Conservation (phyloP, 2,329 filamentous ascomycete species). For the Penicillium brasilianum region DNA sequence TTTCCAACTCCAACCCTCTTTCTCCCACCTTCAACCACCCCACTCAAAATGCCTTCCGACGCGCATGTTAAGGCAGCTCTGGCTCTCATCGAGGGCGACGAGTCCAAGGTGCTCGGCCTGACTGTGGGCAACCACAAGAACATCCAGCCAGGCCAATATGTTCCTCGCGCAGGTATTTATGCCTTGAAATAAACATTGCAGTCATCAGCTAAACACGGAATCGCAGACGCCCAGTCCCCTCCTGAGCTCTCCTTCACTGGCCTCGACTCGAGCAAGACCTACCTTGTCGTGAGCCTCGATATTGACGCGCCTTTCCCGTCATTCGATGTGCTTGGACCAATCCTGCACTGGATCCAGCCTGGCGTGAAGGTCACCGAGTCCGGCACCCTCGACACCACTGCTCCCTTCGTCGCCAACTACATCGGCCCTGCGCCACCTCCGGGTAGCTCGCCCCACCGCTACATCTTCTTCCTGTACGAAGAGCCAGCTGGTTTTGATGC, state of each 20-base stretch:
- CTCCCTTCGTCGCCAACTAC: slow-evolving; percentile 44
- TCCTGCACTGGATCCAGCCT: slow-evolving; percentile 42
- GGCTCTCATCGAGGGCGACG: slow-evolving; percentile 37
- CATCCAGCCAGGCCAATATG: slow-evolving; percentile 38
- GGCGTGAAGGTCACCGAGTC: slow-evolving; percentile 25
- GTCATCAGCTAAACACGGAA: not conserved
- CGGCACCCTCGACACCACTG: slow-evolving; percentile 16
- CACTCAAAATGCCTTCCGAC: slow-evolving; percentile 23
- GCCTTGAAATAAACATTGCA: not conserved
- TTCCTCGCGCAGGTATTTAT: slow-evolving; percentile 38
- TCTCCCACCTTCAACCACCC: not conserved
- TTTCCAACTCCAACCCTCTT: no score
- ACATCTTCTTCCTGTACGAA: slow-evolving; percentile 57
- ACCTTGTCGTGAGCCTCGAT: slow-evolving; percentile 36
- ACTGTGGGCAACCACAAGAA: slow-evolving; percentile 32
- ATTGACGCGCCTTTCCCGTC: slow-evolving; percentile 41
- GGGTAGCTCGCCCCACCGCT: slow-evolving; percentile 54
- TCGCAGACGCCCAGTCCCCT: slow-evolving; percentile 28
- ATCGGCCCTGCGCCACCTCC: slow-evolving; percentile 56
- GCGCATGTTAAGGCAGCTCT: slow-evolving; percentile 26
- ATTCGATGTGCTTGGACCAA: slow-evolving; percentile 33
- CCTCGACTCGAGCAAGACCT: slow-evolving; percentile 26
- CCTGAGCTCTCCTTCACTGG: slow-evolving; percentile 28
- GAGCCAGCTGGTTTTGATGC: slow-evolving; percentile 50
- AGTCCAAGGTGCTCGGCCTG: slow-evolving; percentile 42